Conservation (phyloP, 371 early-diverging fungal genomes). For the Syncephalastrum racemosum region DNA sequence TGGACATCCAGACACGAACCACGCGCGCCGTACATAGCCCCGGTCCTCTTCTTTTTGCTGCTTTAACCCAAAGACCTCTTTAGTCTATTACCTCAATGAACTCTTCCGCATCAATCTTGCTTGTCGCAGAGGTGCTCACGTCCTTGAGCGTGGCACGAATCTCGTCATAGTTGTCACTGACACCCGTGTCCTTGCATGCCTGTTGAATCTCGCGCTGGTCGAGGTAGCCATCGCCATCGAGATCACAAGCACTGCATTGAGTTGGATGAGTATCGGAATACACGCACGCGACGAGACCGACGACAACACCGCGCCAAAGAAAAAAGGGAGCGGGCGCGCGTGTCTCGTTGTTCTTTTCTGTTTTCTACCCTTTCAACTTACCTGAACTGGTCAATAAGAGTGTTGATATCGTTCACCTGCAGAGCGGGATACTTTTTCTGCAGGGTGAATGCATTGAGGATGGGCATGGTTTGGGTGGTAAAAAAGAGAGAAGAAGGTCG, state of each 20-base stretch:
- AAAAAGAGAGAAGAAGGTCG: slow-evolving; percentile 12
- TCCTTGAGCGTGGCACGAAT: slow-evolving; percentile 72
- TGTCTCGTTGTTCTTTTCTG: background rate
- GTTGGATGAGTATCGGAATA: background rate
- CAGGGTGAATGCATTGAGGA: slow-evolving; percentile 50
- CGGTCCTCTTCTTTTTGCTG: background rate
- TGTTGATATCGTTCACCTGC: slow-evolving; percentile 60
- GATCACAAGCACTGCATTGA: slow-evolving; percentile 58
- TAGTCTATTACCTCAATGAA: slow-evolving; percentile 68
- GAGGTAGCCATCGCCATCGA: slow-evolving; percentile 75
- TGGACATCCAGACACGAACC: background rate
- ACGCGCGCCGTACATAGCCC: background rate
- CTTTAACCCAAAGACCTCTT: background rate
- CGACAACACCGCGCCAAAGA: background rate
- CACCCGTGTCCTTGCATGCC: slow-evolving; percentile 70
- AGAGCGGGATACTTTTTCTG: slow-evolving; percentile 64
- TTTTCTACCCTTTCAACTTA: slow-evolving; percentile 20
- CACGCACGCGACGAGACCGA: background rate
- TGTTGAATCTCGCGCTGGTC: slow-evolving; percentile 73
- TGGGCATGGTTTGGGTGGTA: slow-evolving; percentile 17
- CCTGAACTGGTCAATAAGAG: slow-evolving; percentile 64
- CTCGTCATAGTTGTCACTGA: slow-evolving; percentile 74
- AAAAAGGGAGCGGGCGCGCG: background rate
- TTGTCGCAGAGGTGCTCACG: slow-evolving; percentile 69
- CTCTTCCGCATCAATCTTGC: slow-evolving; percentile 81